Base-by-base conservation (phyloP, 1,139 yeast species). In the Candida dubliniensis region DNA sequence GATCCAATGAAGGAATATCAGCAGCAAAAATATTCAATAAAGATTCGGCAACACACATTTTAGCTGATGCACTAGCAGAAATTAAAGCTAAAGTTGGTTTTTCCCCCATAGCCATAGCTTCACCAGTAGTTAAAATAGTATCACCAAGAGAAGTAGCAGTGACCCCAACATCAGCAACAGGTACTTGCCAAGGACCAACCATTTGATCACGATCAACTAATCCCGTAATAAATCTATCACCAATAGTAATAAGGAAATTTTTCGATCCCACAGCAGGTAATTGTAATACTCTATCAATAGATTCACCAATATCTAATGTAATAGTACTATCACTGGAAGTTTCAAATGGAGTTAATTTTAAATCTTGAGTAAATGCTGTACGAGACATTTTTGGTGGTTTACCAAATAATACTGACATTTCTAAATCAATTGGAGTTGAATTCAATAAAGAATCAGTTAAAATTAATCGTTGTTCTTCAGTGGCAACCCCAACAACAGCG, bases 101-200 rank as follows among this genome's bases (percentile, higher is more conserved):
- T 71, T 95, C 99, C 54, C 99, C 99, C 88, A 90, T 85, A 2
- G 98, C 95, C 72, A 95, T 73, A 9, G 99, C 96, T 71, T 95
- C 99, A 74, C 99, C 99, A 23, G 96, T 85, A 9, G 70, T 57
- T 49, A 84, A 67, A 42, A 87, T 68, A 7, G 76, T 73, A 43
- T 82, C 86, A 56, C 96, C 97, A 44, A 89, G 77, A 2, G 97
- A 87, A 0, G 98, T 85, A 48, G 88, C 85, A 14, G 99, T 91
- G 44, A 93, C 97, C 66, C 96, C 99, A 46, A 90, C 97, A 64
- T 95, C 98, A n/a, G 99, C 95, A 23, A 95, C 99, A 36, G 99
- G 99, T 5, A 87, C 91, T 75, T 95, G 99, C 98, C 99, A 95
- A 60, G 99, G 99, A 37, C 99, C 99, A 49, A 95, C 98, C 86